Percentiles rank a stretch among this genome's conserved stretches.
These are phyloP conservation scores for Phoma sp. DNA, from an alignment of 2,329 filamentous ascomycete genomes.

Conservation along the genomic window DNA sequence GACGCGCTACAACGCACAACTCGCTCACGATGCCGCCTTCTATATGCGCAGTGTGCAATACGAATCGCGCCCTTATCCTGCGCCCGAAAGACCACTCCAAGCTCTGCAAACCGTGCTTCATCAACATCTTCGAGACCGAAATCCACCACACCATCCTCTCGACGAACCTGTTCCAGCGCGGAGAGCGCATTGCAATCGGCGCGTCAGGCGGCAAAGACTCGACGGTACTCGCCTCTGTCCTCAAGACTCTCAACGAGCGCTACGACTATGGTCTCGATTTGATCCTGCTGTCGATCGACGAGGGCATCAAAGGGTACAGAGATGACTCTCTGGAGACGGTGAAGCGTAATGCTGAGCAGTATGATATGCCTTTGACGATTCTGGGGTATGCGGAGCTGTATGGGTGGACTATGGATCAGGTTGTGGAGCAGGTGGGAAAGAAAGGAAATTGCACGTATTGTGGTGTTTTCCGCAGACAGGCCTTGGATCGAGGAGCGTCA, in stretches of 20 bases:
- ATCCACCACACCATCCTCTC: slow-evolving; percentile 90
- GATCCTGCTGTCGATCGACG: slow-evolving; percentile 89
- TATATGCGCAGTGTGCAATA: slow-evolving; percentile 77
- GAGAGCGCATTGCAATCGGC: slow-evolving; percentile 90
- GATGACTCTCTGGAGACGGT: slow-evolving; percentile 97
- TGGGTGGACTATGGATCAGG: slow-evolving; percentile 99
- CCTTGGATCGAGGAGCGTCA: slow-evolving; percentile 89
- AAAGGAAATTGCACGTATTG: slow-evolving; percentile 99
- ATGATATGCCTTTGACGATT: slow-evolving; percentile 89
- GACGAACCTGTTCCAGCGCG: slow-evolving; percentile 79
- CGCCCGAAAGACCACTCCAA: slow-evolving; percentile 95
- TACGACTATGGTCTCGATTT: slow-evolving; percentile 87
- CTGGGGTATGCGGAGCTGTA: slow-evolving; percentile 94
- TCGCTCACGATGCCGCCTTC: slow-evolving; percentile 72
- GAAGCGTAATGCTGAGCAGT: slow-evolving; percentile 89
- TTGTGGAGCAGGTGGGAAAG: slow-evolving; percentile 94
- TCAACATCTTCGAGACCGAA: slow-evolving; percentile 87
- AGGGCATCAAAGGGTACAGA: slow-evolving; percentile 95
- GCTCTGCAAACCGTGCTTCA: slow-evolving; percentile 89
- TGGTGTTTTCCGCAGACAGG: slow-evolving; percentile 93
- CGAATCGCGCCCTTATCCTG: slow-evolving; percentile 83
- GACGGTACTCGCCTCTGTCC: slow-evolving; percentile 90
- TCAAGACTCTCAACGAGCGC: slow-evolving; percentile 93
- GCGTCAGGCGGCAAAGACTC: slow-evolving; percentile 98
- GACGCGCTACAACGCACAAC: slow-evolving; percentile 5